Evolutionary conservation across 768 basidiomycete genomes (phyloP), one percentile per base, ranked within the genome.

Genomic region (Boletus coccyginus): DNA sequence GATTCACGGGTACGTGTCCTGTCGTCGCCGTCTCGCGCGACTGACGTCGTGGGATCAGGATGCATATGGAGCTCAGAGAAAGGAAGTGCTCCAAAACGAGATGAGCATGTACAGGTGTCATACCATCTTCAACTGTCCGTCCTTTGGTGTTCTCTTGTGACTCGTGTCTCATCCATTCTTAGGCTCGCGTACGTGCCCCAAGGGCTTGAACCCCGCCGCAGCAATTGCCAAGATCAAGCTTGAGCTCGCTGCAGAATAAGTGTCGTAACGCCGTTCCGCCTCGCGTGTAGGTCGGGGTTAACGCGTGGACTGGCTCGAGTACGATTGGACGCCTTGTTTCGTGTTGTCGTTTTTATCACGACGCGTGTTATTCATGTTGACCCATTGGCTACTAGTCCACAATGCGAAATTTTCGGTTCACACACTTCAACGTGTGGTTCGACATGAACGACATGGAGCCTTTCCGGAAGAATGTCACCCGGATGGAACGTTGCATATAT

Each of bases 41-140:
- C 39, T 58, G 53, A 51, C 57, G 17, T 5, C 35, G 21, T 39
- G 3, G 14, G 39, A 9, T 62, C 33, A 92, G 87, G 96, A 98
- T 70, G 72, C 85, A 21, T 81, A 91, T 68, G 82, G 81, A 12
- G 82, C 84, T 3, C 80, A 93, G 68, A 84, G 96, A 57, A 94
- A 88, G 80, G 94, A 94, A 70, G 86, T 86, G 66, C 80, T 99
- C 62, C 92, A 98, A 76, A 99, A 99, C 74, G 88, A 93, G 67
- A 81, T 98, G 81, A 94, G 92, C 69, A 74, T 99, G 71, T 99
- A 97, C 78, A 85, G 96, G 56, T 98, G 96, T 79, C 96, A 98
- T 75, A 98, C 96, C 47, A 98, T 97, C 77, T 97, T 98, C 81
- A 97, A 97, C 76, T 93, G 93, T 90, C 55, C 31, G 81, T 72